Percentiles rank a stretch among this genome's conserved stretches.
Conservation (phyloP, 2,329 filamentous ascomycete genomes). For the Drechslerella dactyloides region DNA sequence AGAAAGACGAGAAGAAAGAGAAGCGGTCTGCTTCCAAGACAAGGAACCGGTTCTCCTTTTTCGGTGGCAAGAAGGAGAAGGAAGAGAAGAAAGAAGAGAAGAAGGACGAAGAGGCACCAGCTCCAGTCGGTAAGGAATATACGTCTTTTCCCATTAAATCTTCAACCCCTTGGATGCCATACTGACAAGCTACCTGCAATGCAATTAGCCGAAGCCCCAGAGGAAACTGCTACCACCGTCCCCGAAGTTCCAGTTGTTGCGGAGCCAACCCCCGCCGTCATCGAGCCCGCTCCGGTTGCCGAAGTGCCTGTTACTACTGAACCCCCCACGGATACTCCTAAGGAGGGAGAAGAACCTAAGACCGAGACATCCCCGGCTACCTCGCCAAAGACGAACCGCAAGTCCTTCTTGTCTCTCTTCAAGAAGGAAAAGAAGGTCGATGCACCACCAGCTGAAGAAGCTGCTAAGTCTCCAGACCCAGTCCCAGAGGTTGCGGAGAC, state of each 20-base stretch:
- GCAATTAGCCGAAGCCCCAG: slow-evolving; percentile 55
- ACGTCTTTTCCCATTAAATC: not conserved
- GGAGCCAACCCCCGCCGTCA: slow-evolving; percentile 54
- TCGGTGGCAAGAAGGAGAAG: slow-evolving; percentile 69
- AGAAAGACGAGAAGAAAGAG: slow-evolving; percentile 65
- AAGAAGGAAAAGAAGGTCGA: slow-evolving; percentile 43
- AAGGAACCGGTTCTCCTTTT: slow-evolving; percentile 66
- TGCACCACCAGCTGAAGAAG: slow-evolving; percentile 33
- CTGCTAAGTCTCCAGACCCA: slow-evolving; percentile 15
- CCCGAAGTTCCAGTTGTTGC: slow-evolving; percentile 46
- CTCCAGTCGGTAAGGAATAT: slow-evolving; percentile 50
- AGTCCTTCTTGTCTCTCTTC: slow-evolving; percentile 41
- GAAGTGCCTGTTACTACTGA: slow-evolving; percentile 18
- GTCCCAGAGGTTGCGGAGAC: slow-evolving; percentile 1
- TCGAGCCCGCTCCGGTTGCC: slow-evolving; percentile 55
- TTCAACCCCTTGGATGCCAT: slow-evolving; percentile 5
- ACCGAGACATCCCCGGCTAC: slow-evolving; percentile 42
- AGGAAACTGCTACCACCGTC: slow-evolving; percentile 50
- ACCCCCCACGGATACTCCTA: slow-evolving; percentile 49
- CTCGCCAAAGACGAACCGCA: slow-evolving; percentile 41
- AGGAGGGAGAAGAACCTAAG: slow-evolving; percentile 49
- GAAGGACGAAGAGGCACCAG: slow-evolving; percentile 56
- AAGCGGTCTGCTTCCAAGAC: slow-evolving; percentile 63
- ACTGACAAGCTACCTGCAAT: slow-evolving; percentile 15
- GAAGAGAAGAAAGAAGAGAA: slow-evolving; percentile 66